Evolutionary conservation across 2,329 filamentous ascomycete species (phyloP), one percentile per base, ranked within the genome.

Genomic region (Penicillium rolfsii): DNA sequence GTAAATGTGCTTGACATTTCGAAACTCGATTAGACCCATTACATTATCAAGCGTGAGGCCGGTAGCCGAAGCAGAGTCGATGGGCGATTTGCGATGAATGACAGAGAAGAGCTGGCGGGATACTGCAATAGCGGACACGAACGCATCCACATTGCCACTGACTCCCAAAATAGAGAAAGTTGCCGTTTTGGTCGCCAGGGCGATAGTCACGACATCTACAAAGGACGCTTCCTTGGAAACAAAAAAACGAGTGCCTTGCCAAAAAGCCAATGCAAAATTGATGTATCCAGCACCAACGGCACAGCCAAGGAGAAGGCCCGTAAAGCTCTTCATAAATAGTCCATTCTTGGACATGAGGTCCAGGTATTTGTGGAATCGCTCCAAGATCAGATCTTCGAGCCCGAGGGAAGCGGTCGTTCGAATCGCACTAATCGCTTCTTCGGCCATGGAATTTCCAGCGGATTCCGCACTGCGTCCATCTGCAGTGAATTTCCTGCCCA

Each of bases 401-500:
- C 92, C 71, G 14, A 97, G 98, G 35, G 95, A 94, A 8, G 91
- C 87, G 7, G 94, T 91, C 72, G 96, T 97, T 64, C 95, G 88
- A 67, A 97, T 90, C 0, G 93, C 97, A 75, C 91, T 93, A 70
- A 99, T 85, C 56, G 97, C 94, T 78, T 99, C 95, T 73, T 98
- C 95, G 4, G 92, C 93, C 12, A 98, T 85, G 2, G 89, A 93
- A 59, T 93, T 94, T 65, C 93, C 94, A 54, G 87, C 82, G 26
- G 40, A 43, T 19, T 43, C 36, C 36, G 36, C 36, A 38, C 8
- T 43, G 40, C 40, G n/a, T 19, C 91, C 93, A 70, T 96, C 96
- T 5, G 89, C 40, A 24, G n/a, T 24, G 40, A 43, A 19, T 24
- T 9, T 43, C n/a, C 24, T 43, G 7, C 40, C 40, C 19, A 38